A percentile compares a stretch with the other conserved stretches of the same genome.
Conservation (phyloP, 345 rosid species). For the Pistacia vera region DNA sequence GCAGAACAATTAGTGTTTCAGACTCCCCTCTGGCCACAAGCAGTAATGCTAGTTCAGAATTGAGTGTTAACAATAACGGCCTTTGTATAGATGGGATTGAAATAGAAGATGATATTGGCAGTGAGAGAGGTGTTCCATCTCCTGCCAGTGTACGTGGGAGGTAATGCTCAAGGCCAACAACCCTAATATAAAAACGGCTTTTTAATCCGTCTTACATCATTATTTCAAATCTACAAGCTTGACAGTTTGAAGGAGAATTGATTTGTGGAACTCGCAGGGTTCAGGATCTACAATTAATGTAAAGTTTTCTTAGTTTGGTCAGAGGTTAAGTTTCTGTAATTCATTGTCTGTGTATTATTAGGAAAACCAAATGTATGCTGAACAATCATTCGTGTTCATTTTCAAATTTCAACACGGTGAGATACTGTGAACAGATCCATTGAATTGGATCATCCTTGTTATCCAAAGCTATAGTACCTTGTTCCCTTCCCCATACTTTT, state of each 20-base stretch:
- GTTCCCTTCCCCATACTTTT: neutral
- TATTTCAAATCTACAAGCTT: constrained; percentile 22
- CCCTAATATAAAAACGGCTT: neutral
- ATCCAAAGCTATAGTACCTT: constrained; percentile 9
- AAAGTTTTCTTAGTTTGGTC: constrained; percentile 34
- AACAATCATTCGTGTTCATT: constrained; percentile 16
- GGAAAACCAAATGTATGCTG: constrained; percentile 23
- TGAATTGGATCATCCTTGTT: neutral
- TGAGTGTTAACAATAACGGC: constrained; percentile 80
- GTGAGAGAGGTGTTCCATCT: constrained; percentile 67
- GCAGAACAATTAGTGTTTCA: constrained; percentile 69
- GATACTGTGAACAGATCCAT: constrained; percentile 23
- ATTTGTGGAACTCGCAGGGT: constrained; percentile 21
- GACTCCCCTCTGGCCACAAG: constrained; percentile 97
- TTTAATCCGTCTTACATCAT: constrained; percentile 14
- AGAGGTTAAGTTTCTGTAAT: constrained; percentile 29
- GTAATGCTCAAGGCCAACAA: constrained; percentile 32
- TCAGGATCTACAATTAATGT: constrained; percentile 27
- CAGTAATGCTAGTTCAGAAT: constrained; percentile 96
- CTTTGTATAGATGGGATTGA: constrained; percentile 60
- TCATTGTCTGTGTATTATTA: constrained; percentile 31
- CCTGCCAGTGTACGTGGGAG: constrained; percentile 66
- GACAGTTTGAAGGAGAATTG: constrained; percentile 26
- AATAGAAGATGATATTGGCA: constrained; percentile 63
- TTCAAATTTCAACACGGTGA: constrained; percentile 26